A percentile compares a stretch with the other conserved stretches of the same genome.
Conservation (phyloP, 495 filamentous ascomycete genomes). For the Haplographium delicatum region DNA sequence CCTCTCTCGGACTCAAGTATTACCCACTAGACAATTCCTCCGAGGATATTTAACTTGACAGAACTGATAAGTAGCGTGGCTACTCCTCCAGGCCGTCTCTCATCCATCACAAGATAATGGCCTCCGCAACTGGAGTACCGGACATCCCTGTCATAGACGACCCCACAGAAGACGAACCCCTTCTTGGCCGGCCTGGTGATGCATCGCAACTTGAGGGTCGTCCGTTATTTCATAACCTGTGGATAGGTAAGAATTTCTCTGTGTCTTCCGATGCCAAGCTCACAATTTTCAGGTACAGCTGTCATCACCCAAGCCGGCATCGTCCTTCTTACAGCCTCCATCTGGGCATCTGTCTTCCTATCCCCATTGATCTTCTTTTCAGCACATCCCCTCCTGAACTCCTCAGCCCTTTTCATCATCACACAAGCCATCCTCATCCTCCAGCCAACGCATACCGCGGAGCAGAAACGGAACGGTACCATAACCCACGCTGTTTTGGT, state of each 20-base stretch:
- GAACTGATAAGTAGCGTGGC: too few relatives aligned
- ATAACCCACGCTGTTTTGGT: constrained; percentile 64
- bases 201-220: constrained; percentile 60
- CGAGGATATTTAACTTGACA: too few relatives aligned
- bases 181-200: constrained; percentile 70
- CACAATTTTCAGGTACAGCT: constrained; percentile 52
- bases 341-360: constrained; percentile 71
- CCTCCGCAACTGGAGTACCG: constrained; percentile 50
- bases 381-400: constrained; percentile 82
- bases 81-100: too few relatives aligned
- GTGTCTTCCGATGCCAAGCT: constrained; percentile 4
- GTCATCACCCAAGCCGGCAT: constrained; percentile 50
- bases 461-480: constrained; percentile 68
- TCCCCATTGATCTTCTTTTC: constrained; percentile 68
- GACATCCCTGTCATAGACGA: constrained; percentile 18
- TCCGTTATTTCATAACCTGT: constrained; percentile 63
- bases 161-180: constrained; percentile 61
- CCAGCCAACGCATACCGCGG: constrained; percentile 75
- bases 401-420: constrained; percentile 63
- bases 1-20: too few relatives aligned
- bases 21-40: too few relatives aligned
- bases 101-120: too few relatives aligned
- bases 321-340: constrained; percentile 58
- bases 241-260: constrained; percentile 55
- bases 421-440: constrained; percentile 78